Evolutionary conservation across 2,329 filamentous ascomycete species (phyloP), one percentile per base, ranked within the genome.

Genomic region (Colletotrichum zoysiae): DNA sequence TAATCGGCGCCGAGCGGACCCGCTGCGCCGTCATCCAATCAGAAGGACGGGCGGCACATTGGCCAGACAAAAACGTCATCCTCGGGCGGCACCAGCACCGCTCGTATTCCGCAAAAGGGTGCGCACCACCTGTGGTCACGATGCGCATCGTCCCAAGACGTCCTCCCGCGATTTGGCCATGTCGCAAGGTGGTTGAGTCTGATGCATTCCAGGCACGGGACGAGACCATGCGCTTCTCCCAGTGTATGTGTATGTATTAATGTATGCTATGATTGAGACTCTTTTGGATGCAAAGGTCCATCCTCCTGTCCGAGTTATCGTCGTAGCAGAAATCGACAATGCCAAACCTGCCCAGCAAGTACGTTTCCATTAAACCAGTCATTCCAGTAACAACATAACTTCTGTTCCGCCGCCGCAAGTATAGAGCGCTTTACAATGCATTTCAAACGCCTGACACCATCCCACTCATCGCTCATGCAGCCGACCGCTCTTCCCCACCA

Each of bases 381-480:
- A 26, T 64, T 33, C 11, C 50, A 60, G 20, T 59, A 42, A n/a
- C 44, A 61, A 64, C 38, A 60, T 57, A 50, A 56, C 59, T 42
- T 57, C 65, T 70, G 65, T 56, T 48, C 51, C 51, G 23, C 42
- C 64, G 48, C 57, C 53, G 35, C 14, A 51, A 50, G 65, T 59
- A 69, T 30, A 42, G 33, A 38, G 18, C 53, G 70, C 59, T 60
- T 46, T 53, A 60, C 65, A 60, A 70, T 72, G 65, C 70, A 72
- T 42, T 42, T 51, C 38, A 56, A 72, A 72, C 70, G 70, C 70
- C 70, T 56, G 40, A 60, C 70, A 65, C 65, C 69, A 42, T 38
- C 42, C 59, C 48, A 38, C 55, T 51, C 69, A 23, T 64, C 65
- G 69, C 69, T 69, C 53, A 71, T 71, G 69, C 65, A 69, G 30